Base-by-base conservation (phyloP, 2,329 filamentous ascomycete species). In the Annulohypoxylon truncatum region DNA sequence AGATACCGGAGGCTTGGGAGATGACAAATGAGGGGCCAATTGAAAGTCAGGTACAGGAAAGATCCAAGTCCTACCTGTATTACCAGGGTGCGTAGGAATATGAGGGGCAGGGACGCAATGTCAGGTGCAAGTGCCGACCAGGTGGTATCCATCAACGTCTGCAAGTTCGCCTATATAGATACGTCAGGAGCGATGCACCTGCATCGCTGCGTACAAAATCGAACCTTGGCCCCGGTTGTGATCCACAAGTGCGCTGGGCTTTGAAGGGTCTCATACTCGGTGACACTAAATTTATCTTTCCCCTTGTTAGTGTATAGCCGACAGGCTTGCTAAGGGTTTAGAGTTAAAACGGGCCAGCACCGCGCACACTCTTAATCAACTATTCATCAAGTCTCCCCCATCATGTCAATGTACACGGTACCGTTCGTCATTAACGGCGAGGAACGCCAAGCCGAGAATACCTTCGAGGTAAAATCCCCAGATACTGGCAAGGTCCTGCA, bases 401-500 rank as follows among this genome's bases (percentile, higher is more conserved):
- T 55, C 3, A 77, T 77, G 75, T 52, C 73, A 1, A 60, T 54
- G 24, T 72, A 76, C 61, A 74, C 71, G 3, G 77, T 82, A 15
- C 81, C 82, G 5, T 81, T 83, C 61, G 66, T 82, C 50, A 82
- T 84, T 56, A 74, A 79, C 61, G 82, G 81, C 65, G 75, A 79
- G 72, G 83, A 87, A 63, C 76, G 82, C 55, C 77, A 73, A 5
- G 82, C 82, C 9, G 73, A 77, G 1, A 81, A 81, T 13, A 85
- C 84, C 9, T 89, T 88, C 72, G 76, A 83, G 33, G 86, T 93
- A 38, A 79, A 81, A 64, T 86, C 83, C 29, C 90, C 91, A 1
- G 76, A 51, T 75, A 86, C 77, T 70, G 87, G 76, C 13, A 75
- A 83, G 13, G 76, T 89, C 51, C 82, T 88, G 76, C 80, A 83